A percentile compares a stretch with the other conserved stretches of the same genome.
These are phyloP conservation scores for Nakazawaea siamensis DNA, from an alignment of 805 yeast species.

Conservation along the genomic window DNA sequence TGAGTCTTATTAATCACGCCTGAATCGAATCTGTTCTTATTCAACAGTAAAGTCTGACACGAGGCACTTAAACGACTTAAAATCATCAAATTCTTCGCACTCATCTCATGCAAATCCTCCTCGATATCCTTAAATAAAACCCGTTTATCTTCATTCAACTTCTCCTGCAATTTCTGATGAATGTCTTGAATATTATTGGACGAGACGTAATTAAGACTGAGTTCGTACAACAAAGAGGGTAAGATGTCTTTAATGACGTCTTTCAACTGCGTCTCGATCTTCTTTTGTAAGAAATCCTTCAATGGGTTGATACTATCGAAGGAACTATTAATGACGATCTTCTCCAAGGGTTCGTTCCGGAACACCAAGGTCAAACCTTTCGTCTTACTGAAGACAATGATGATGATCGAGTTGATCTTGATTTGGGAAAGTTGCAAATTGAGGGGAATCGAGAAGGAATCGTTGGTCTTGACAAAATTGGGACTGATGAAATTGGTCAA, in stretches of 20 bases:
- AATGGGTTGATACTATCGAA: conserved; percentile 79
- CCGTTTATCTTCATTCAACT: conserved; percentile 26
- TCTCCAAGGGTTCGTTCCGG: conserved; percentile 81
- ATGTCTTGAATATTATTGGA: conserved; percentile 24
- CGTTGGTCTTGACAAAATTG: conserved; percentile 52
- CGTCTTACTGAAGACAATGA: conserved; percentile 71
- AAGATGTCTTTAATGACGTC: conserved; percentile 77
- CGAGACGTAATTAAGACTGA: conserved; percentile 58
- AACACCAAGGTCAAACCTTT: conserved; percentile 84
- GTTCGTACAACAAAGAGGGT: conserved; percentile 71
- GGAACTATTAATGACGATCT: conserved; percentile 76
- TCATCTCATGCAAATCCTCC: conserved; percentile 27
- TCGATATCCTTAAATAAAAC: conserved; percentile 40
- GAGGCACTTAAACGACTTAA: conserved; percentile 9
- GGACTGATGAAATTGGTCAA: conserved; percentile 52
- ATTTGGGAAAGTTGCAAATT: conserved; percentile 69
- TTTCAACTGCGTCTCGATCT: conserved; percentile 74
- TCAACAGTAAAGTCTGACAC: conserved; percentile 9
- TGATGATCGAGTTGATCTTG: conserved; percentile 70
- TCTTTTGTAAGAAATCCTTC: conserved; percentile 74
- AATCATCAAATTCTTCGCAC: conserved; percentile 11
- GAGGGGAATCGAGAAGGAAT: conserved; percentile 70
- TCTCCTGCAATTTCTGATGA: conserved; percentile 24
- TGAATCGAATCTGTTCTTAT: conserved; percentile 2
- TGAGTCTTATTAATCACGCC: conserved; percentile 10